Evolutionary conservation across 352 stramenopile species (phyloP).

Genomic region (Phytophthora citricola): DNA sequence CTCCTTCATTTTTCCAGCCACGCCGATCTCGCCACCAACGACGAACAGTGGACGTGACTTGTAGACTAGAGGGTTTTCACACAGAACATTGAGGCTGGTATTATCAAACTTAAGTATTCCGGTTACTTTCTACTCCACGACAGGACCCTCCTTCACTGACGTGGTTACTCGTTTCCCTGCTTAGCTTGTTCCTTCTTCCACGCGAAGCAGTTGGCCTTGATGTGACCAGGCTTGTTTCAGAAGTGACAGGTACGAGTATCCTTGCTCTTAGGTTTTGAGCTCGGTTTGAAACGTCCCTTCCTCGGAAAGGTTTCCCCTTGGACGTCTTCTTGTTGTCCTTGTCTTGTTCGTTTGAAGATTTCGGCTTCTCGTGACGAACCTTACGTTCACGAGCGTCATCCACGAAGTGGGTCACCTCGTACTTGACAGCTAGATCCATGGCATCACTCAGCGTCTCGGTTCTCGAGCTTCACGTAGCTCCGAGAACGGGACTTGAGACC

Average conservation of each 20-base stretch:
- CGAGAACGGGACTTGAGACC: background rate
- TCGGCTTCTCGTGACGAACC: no score
- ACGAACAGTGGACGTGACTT: background rate
- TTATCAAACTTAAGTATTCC: background rate
- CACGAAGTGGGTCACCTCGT: background rate
- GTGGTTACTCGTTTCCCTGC: no score
- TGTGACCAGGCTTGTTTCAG: constrained; percentile 11
- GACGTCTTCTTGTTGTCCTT: no score
- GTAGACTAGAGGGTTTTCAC: constrained; percentile 17
- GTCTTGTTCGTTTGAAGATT: no score
- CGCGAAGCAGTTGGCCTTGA: background rate
- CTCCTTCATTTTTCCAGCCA: no score
- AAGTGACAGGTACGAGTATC: constrained; percentile 9
- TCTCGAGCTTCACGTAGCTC: background rate
- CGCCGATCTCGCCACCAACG: no score
- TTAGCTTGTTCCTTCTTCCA: no score
- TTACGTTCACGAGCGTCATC: no score
- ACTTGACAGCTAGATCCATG: background rate
- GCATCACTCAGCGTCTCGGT: background rate
- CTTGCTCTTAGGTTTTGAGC: background rate
- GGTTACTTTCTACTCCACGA: no score
- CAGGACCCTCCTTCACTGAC: no score
- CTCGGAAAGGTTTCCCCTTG: background rate
- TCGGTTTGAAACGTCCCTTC: constrained; percentile 17
- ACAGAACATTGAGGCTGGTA: constrained; percentile 13